These are phyloP conservation scores for Termitomyces sp. DNA, from an alignment of 768 basidiomycete species.

Conservation along the genomic window DNA sequence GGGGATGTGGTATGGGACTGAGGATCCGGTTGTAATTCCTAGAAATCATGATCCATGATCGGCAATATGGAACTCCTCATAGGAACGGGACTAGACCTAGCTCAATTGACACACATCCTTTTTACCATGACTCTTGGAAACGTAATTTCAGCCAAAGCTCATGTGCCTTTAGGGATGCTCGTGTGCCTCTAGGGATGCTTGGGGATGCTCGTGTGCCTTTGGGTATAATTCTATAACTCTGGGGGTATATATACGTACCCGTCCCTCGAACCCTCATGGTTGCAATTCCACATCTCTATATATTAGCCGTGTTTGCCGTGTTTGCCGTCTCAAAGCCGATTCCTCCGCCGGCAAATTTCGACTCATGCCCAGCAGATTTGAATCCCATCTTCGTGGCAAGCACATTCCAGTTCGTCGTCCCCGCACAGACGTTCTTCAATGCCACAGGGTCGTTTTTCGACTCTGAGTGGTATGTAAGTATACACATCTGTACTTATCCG, in stretches of 20 bases:
- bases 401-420: not conserved
- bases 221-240: not conserved
- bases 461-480: constrained; percentile 1
- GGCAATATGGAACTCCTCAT: not conserved
- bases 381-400: not conserved
- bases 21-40: too few relatives aligned
- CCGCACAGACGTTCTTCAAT: not conserved
- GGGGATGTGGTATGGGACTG: too few relatives aligned
- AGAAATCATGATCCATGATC: not conserved
- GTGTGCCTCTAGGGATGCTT: too few relatives aligned
- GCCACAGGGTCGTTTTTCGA: not conserved
- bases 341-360: not conserved
- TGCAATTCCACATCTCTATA: not conserved
- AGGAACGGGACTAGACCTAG: not conserved
- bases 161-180: too few relatives aligned
- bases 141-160: not conserved
- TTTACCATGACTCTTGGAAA: not conserved
- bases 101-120: not conserved
- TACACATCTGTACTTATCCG: too few relatives aligned
- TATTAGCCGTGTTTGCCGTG: not conserved
- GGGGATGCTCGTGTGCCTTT: too few relatives aligned
- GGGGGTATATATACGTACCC: not conserved
- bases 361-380: not conserved
- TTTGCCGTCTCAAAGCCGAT: not conserved
- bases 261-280: not conserved